A percentile compares a stretch with the other conserved stretches of the same genome.
phyloP scores from a whole-genome alignment of 768 basidiomycete species.

The Pleurotus platypus region DNA sequence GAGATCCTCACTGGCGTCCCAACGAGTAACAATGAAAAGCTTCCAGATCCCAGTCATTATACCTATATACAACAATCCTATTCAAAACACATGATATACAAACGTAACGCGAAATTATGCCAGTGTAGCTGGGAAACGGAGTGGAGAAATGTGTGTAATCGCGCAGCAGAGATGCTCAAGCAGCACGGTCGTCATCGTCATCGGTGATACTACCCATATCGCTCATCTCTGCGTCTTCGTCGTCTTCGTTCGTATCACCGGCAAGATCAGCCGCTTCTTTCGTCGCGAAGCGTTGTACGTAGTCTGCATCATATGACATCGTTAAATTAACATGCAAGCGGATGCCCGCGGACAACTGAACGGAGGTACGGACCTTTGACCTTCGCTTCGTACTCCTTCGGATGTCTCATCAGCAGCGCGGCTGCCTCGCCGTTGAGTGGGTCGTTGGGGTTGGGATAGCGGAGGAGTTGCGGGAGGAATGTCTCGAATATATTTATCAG shows the following conservation, averaged over 20 bases:
- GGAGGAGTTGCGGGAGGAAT: constrained; percentile 93
- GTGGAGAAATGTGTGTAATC: too few relatives aligned
- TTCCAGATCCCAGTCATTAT: neutral
- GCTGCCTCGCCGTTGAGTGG: constrained; percentile 98
- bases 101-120: too few relatives aligned
- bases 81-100: too few relatives aligned
- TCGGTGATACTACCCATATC: constrained; percentile 83
- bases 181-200: constrained; percentile 32
- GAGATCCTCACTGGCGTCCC: neutral
- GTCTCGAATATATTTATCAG: constrained; percentile 99
- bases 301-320: constrained; percentile 52
- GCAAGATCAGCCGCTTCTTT: constrained; percentile 85
- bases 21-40: constrained; percentile 7
- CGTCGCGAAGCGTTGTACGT: constrained; percentile 93
- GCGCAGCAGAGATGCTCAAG: too few relatives aligned
- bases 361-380: constrained; percentile 68
- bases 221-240: constrained; percentile 84
- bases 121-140: too few relatives aligned
- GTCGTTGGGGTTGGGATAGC: constrained; percentile 98
- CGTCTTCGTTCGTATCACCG: constrained; percentile 57
- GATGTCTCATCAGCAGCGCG: constrained; percentile 94
- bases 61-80: too few relatives aligned
- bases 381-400: constrained; percentile 91
- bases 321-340: too few relatives aligned
- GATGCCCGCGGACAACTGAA: neutral